Evolutionary conservation across 768 basidiomycete species (phyloP).

Genomic region (Leccinum fibrillosum): DNA sequence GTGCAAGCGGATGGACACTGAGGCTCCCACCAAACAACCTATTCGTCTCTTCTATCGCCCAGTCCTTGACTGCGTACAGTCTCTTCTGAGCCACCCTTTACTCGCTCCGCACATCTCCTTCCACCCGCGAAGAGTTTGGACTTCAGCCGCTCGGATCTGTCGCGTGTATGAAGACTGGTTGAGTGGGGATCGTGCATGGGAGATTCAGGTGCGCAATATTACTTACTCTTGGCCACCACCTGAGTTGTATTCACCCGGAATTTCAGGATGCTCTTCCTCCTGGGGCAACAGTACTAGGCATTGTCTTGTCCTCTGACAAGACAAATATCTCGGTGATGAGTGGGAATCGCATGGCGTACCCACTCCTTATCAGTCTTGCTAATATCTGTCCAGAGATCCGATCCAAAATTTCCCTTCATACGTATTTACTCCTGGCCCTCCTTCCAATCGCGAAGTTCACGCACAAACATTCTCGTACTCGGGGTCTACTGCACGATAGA

Average conservation of each 20-base stretch:
- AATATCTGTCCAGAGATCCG: neutral
- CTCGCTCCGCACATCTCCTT: constrained; percentile 25
- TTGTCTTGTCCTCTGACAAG: neutral
- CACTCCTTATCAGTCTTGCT: neutral
- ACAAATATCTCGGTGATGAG: neutral
- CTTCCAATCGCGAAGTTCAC: constrained; percentile 19
- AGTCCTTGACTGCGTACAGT: constrained; percentile 27
- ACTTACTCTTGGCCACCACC: neutral
- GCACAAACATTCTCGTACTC: neutral
- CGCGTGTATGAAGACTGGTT: constrained; percentile 12
- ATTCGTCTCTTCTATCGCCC: constrained; percentile 29
- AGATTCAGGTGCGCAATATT: constrained; percentile 17
- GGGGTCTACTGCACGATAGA: constrained; percentile 20
- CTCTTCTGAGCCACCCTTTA: constrained; percentile 23
- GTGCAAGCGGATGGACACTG: neutral
- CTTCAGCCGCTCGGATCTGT: constrained; percentile 2
- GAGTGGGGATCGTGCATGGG: constrained; percentile 21
- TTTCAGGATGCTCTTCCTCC: neutral
- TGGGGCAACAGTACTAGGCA: neutral
- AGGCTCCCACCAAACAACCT: constrained; percentile 22
- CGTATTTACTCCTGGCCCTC: constrained; percentile 14
- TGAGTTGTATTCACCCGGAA: neutral
- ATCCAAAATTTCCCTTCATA: neutral
- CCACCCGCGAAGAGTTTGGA: constrained; percentile 16
- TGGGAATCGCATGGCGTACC: neutral